A percentile compares a stretch with the other conserved stretches of the same genome.
Conservation (phyloP, 257 asterid genomes). For the Petrea volubilis region DNA sequence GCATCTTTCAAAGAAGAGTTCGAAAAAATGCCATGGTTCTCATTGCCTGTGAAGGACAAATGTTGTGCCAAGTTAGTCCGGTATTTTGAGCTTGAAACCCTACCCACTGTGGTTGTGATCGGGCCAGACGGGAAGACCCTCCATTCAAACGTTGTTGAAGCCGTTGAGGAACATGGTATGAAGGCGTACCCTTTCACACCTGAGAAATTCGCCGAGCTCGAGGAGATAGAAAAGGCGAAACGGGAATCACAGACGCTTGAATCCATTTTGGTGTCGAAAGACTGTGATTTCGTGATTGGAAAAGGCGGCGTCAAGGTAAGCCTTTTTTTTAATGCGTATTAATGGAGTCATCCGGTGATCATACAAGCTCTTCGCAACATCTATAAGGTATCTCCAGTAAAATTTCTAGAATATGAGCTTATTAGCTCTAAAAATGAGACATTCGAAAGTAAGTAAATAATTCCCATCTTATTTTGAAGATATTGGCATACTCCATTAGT, state of each 20-base stretch:
- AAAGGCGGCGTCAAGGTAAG: slow-evolving; percentile 73
- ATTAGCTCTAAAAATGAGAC: no score
- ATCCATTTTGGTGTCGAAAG: slow-evolving; percentile 65
- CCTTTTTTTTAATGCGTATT: no score
- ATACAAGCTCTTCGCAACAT: no score
- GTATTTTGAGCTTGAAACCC: slow-evolving; percentile 60
- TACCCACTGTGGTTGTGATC: slow-evolving; percentile 70
- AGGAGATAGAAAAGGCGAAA: slow-evolving; percentile 72
- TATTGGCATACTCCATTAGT: no score
- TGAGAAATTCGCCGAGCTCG: slow-evolving; percentile 69
- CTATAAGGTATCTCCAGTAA: no score
- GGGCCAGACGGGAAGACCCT: slow-evolving; percentile 92
- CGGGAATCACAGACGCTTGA: slow-evolving; percentile 86
- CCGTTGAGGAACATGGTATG: slow-evolving; percentile 71
- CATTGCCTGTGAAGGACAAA: slow-evolving; percentile 72
- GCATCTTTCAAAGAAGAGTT: slow-evolving; percentile 45
- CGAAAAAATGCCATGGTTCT: slow-evolving; percentile 63
- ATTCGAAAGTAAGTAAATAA: no score
- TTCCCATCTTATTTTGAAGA: no score
- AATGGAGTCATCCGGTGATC: no score
- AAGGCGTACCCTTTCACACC: slow-evolving; percentile 82
- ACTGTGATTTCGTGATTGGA: slow-evolving; percentile 68
- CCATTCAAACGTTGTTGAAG: slow-evolving; percentile 66
- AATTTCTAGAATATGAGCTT: no score
- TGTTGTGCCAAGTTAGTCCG: slow-evolving; percentile 49